Base-by-base conservation (phyloP, 768 basidiomycete species). In the Lepiota subincarnata region DNA sequence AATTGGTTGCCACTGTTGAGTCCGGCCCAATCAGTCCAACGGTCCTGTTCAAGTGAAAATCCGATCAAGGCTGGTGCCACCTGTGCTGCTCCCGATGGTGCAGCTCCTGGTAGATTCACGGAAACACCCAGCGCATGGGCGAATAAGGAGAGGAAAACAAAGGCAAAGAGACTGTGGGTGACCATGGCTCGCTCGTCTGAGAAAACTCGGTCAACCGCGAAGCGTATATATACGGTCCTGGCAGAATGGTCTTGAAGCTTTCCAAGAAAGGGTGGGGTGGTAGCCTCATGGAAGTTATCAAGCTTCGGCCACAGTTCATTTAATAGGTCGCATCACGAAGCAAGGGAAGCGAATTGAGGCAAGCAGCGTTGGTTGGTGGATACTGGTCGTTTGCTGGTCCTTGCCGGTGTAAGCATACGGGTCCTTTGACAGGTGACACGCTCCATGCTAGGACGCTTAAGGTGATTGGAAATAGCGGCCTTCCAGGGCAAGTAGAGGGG, bases 1-100 rank as follows among this genome's bases (percentile, higher is more conserved):
- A 86, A 87, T 14, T 74, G 53, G 60, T 88, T 87, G 31, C 69
- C 71, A 2, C 73, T 66, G 5, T 71, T 73, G 12, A 67, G 68
- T 1, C 87, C 86, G 10, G 68, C 68, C 86, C 86, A 89, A 56
- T 86, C 85, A 8, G 73, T 70, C 84, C 84, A 87, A 28, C 81
- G 71, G 58, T 88, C 86, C 64, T 84, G 80, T 60, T 87, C 87
- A 49, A 87, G 78, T 26, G 85, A 87, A 58, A 87, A 78, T 0
- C 82, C 84, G 22, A 87, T 58, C 11, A 85, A 66, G 10, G 78
- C 77, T 6, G 73, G 72, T 6, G 70, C 66, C 1, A 85, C 65
- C 1, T 54, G 53, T 7, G 68, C 62, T 3, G 80, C 71, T 38
- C 44, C 57, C 3, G 60, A 51, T 1, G 78, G 76, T 16, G 72